Conservation (phyloP, 441 rosid genomes). For the Isatis lusitanica region DNA sequence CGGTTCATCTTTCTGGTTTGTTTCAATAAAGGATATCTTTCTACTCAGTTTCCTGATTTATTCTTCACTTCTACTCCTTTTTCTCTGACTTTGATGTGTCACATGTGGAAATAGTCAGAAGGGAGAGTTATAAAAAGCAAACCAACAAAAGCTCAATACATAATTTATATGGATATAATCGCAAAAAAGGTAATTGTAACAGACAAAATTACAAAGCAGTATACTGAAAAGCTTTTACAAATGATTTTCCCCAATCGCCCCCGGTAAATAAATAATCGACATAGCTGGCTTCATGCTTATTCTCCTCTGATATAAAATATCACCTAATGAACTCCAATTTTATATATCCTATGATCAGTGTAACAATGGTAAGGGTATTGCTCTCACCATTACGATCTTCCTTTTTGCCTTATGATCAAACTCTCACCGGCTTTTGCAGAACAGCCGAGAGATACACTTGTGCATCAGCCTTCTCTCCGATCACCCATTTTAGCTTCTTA, state of each 20-base stretch:
- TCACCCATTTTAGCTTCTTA: conserved; percentile 95
- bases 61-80: no score
- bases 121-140: not conserved
- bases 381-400: conserved; percentile 11
- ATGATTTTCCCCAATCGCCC: not conserved
- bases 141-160: not conserved
- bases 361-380: conserved; percentile 4
- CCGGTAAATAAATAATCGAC: not conserved
- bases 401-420: conserved; percentile 27
- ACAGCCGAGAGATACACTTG: conserved; percentile 83
- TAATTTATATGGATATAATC: not conserved
- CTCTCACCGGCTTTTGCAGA: conserved; percentile 87
- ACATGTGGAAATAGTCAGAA: no score
- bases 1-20: conserved; percentile 6
- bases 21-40: conserved; percentile 24
- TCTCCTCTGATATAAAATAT: conserved; percentile 18
- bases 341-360: conserved; percentile 29
- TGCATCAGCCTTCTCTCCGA: conserved; percentile 76
- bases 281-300: conserved; percentile 19
- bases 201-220: conserved; percentile 1
- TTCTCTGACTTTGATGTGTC: no score
- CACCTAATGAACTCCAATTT: not conserved
- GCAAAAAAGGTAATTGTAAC: not conserved
- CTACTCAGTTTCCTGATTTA: not conserved
- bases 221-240: conserved; percentile 8